phyloP scores from a whole-genome alignment of 78 protist species.

The Anaeramoeba flamelloides region DNA sequence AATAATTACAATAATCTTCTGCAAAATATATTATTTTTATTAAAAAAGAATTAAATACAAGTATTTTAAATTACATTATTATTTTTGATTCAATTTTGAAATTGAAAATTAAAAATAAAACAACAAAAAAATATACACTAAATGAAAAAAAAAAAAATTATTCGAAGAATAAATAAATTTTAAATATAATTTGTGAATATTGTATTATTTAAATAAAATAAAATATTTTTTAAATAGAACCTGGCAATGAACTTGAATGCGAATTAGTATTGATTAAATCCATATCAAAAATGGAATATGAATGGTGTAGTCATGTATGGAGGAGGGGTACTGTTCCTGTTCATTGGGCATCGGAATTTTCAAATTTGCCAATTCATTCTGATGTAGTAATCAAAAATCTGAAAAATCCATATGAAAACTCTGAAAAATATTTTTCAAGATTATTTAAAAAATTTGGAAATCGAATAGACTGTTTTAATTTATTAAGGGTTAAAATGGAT shows the following conservation, averaged over 20 bases:
- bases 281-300: neutral
- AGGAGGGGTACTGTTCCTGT: neutral
- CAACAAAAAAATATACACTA: no score
- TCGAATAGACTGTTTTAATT: neutral
- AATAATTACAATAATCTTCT: no score
- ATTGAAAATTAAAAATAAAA: neutral
- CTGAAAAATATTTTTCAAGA: neutral
- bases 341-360: neutral
- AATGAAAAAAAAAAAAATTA: no score
- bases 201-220: no score
- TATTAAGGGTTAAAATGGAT: neutral
- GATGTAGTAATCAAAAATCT: neutral
- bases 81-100: neutral
- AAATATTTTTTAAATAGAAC: neutral
- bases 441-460: neutral
- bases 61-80: no score
- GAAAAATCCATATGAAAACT: neutral
- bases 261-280: neutral
- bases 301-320: neutral
- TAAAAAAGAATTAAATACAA: no score
- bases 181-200: no score
- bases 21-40: no score
- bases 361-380: neutral
- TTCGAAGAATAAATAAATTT: no score
- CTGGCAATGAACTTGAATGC: neutral